Base-by-base conservation (phyloP, 164 flowering plant species). In the Annona cherimola region DNA sequence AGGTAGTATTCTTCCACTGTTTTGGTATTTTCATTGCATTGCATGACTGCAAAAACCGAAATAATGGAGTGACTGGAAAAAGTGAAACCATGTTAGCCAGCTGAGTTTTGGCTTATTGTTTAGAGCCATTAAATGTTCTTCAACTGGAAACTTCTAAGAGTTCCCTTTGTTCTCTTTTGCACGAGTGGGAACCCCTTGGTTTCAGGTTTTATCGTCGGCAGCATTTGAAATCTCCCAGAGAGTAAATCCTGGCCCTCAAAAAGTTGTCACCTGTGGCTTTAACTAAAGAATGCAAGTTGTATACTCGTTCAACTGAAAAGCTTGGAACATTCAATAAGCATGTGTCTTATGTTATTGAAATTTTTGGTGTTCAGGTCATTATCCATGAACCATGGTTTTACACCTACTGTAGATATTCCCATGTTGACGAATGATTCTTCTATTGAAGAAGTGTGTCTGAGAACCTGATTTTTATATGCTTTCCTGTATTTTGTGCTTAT, bases 1-100 rank as follows among this genome's bases (percentile, higher is more conserved):
- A 92, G 99, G 98, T 91, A 67, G 35, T 20, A 42, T 42, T 61
- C 6, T 26, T 63, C 11, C 40, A 14, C 18, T 41, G 18, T 64
- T 40, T 16, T 64, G 41, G 19, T 9, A 50, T 50, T 50, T 50
- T 3, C 9, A 1, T 50, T 50, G 18, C 14, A 11, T 50, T 2
- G 57, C 9, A 11, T 1, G 57, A 50, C 35, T 50, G 57, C 57
- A 50, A 50, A 26, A 50, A 50, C 57, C 9, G 5, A 50, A 50
- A 50, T 50, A 16, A 50, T 2, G 14, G 57, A 50, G 14, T 50
- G 57, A 26, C 35, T 26, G 35, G 35, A 26, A 50, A 50, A 50
- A 11, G 14, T 50, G 14, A 11, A 50, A 42, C 44, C 12, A 4
- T 39, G 41, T 64, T 11, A 39, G 67, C 67, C 18, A 5, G 16